Base-by-base conservation (phyloP, 495 filamentous ascomycete species). In the Patellaria atrata region DNA sequence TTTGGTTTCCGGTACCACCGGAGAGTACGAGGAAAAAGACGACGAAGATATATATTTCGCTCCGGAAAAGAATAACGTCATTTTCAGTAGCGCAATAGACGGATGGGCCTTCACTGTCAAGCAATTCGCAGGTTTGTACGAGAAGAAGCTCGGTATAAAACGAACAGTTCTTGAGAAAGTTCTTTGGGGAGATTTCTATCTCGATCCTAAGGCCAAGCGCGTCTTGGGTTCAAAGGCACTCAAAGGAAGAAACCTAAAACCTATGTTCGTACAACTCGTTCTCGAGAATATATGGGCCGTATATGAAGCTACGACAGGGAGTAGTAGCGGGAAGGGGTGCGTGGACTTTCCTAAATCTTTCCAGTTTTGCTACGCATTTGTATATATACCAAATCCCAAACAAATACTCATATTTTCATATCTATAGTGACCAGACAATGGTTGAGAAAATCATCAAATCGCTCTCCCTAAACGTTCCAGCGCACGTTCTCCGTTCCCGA, bases 41-140 rank as follows among this genome's bases (percentile, higher is more conserved):
- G 89, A 99, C 52, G 89, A 96, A 48, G 86, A 93, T 52, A 70
- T 99, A 22, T 99, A 99, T 54, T 99, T 99, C 60, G 82, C 86
- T 6, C 89, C 89, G 0, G 91, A 96, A 53, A 93, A 87, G 49
- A 89, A 94, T 45, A 99, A 99, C 50, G 89, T 99, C 53, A 94
- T 99, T 38, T 99, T 99, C 47, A 82, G 84, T 61, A 94, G 85
- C 50, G 89, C 89, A 18, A 77, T 93, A 31, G 89, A 99, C 51
- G 89, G 91, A 22, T 99, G 89, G 89, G 89, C 89, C 1, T 99
- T 96, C 44, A 99, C 89, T 0, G 70, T 93, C 13, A 72, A 82
- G 22, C 89, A 99, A 51, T 99, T 99, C 54, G 89, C 89, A 5
- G 71, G 69, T 3, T 62, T 96, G 27, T 96, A 94, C 51, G 89